Conservation (phyloP, 331 rosid species). For the Malus hybrid region DNA sequence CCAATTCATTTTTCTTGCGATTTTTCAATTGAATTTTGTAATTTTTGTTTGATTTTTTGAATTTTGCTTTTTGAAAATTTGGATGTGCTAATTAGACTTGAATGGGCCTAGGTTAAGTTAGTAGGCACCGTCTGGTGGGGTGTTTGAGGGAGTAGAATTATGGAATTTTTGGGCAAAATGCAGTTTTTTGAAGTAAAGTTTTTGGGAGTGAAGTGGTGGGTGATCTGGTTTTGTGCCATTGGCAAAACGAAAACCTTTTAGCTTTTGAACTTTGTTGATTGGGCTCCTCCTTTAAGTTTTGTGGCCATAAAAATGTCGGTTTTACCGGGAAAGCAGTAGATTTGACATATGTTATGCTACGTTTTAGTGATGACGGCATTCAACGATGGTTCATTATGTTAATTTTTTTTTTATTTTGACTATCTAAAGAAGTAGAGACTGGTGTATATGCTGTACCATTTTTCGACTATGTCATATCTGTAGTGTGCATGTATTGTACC, state of each 20-base stretch:
- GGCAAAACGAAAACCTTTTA: not conserved
- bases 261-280: not conserved
- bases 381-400: not conserved
- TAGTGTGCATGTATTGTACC: not conserved
- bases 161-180: not conserved
- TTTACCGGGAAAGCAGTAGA: too few species aligned
- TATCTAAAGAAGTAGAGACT: not conserved
- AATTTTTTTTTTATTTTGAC: not conserved
- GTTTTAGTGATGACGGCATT: not conserved
- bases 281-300: too few species aligned
- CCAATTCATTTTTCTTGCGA: not conserved
- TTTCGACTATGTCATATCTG: not conserved
- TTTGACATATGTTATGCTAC: too few species aligned
- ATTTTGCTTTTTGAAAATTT: too few species aligned
- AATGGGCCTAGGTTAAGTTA: not conserved
- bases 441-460: not conserved
- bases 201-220: not conserved
- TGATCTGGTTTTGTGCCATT: not conserved
- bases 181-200: not conserved
- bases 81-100: too few species aligned
- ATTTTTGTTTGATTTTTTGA: too few species aligned
- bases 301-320: too few species aligned
- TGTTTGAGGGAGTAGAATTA: not conserved
- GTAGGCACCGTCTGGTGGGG: not conserved
- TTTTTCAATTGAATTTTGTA: not conserved